Base-by-base conservation (phyloP, 257 asterid species). In the Petunia secreta region DNA sequence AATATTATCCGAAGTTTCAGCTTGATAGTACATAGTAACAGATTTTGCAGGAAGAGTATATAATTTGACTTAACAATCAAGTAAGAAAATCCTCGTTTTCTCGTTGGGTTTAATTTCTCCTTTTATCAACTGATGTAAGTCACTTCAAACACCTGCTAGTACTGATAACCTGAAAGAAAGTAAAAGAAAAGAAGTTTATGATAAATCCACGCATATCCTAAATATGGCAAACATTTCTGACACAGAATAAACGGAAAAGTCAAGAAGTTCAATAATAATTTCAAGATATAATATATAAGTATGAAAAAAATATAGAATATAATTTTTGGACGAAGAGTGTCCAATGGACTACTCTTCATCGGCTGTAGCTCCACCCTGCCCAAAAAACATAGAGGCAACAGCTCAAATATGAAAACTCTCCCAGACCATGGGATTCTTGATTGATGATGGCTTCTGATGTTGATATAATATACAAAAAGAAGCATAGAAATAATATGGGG, bases 21-120 rank as follows among this genome's bases (percentile, higher is more conserved):
- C 92, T 75, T 85, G 92, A 81, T 85, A 89, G 89, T 88, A 90
- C 91, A 88, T 90, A 10, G 85, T 87, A 77, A 62, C 81, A 8
- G 67, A 71, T 75, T 25, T 25, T 60, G 4, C 37, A 73, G 50
- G 8, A 25, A 8, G 16, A 15, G 58, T 48, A 25, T 14, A 16
- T 39, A 67, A 11, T n/a, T 36, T 39, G 39, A 50, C 58, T 79
- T 34, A 34, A 80, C 71, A 16, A n/a, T 53, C 67, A 79, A 52
- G 65, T 55, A 65, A 10, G 14, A 37, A 59, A 15, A 78, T 3
- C 8, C 14, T 50, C 38, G 64, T 68, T 59, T 62, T 50, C 44
- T 40, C 6, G 44, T 14, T 10, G 63, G 9, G 36, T 60, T 25
- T 25, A 25, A 25, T 25, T 46, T 59, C 66, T 53, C 48, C 50